Percentiles rank a stretch among this genome's conserved stretches.
These are phyloP conservation scores for Terana coerulea DNA, from an alignment of 768 basidiomycete genomes.

Conservation along the genomic window DNA sequence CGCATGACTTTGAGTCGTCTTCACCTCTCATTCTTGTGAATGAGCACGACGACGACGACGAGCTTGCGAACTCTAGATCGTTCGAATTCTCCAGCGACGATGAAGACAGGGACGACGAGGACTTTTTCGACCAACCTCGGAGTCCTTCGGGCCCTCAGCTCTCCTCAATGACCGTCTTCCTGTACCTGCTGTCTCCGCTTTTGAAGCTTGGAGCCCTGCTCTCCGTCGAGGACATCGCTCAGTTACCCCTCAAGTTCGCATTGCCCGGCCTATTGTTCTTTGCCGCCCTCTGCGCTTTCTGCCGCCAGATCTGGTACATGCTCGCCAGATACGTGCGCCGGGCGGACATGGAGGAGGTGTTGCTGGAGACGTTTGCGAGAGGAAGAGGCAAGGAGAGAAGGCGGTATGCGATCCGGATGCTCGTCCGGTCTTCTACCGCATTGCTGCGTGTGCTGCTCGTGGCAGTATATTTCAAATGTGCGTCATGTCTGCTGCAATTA, in stretches of 20 bases:
- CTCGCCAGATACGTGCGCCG: conserved; percentile 68
- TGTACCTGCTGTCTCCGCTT: conserved; percentile 67
- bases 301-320: conserved; percentile 73
- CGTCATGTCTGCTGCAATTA: conserved; percentile 24
- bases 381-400: conserved; percentile 47
- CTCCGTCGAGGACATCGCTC: conserved; percentile 42
- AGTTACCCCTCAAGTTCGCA: conserved; percentile 44
- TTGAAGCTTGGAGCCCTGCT: conserved; percentile 70
- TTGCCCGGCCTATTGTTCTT: conserved; percentile 49
- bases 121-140: conserved; percentile 22
- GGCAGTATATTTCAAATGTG: conserved; percentile 64
- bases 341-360: conserved; percentile 61
- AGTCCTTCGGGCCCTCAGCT: conserved; percentile 49
- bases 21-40: conserved; percentile 63
- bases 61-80: conserved; percentile 15
- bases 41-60: conserved; percentile 36
- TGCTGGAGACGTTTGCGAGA: conserved; percentile 57
- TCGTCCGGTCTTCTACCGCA: conserved; percentile 43
- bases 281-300: conserved; percentile 55
- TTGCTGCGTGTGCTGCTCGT: conserved; percentile 48
- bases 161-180: conserved; percentile 52
- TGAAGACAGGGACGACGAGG: conserved; percentile 38
- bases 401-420: conserved; percentile 39
- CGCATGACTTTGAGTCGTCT: conserved; percentile 33
- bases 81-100: conserved; percentile 39